Percentiles rank a stretch among this genome's conserved stretches.
phyloP scores from a whole-genome alignment of 2,329 filamentous ascomycete genomes.

The Colletotrichum tofieldiae region DNA sequence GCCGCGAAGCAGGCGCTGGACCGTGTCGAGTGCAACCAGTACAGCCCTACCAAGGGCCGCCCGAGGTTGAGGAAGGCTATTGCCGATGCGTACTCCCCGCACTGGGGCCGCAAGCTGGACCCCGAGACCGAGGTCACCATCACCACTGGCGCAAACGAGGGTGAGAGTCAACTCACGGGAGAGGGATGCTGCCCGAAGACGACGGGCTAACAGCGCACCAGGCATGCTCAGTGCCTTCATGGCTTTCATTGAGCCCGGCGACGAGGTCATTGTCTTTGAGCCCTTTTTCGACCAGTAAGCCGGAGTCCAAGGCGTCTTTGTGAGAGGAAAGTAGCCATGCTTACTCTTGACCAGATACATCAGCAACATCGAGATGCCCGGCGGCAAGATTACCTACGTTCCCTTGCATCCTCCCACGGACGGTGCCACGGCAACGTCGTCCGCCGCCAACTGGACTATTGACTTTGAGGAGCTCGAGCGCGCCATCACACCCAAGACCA shows the following conservation, averaged over 20 bases:
- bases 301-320: not conserved
- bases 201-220: slow-evolving; percentile 46
- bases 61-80: slow-evolving; percentile 94
- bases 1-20: slow-evolving; percentile 93
- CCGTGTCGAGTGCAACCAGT: slow-evolving; percentile 97
- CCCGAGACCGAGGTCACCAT: slow-evolving; percentile 95
- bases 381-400: slow-evolving; percentile 94
- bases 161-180: slow-evolving; percentile 48
- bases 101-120: slow-evolving; percentile 86
- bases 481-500: slow-evolving; percentile 87
- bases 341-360: slow-evolving; percentile 76
- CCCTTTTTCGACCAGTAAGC: slow-evolving; percentile 96
- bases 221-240: slow-evolving; percentile 98
- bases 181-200: not conserved
- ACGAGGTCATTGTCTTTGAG: slow-evolving; percentile 98
- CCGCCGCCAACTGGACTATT: slow-evolving; percentile 89
- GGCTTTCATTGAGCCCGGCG: slow-evolving; percentile 94
- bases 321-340: not conserved
- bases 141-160: slow-evolving; percentile 92
- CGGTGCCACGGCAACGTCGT: slow-evolving; percentile 84
- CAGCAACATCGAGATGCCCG: slow-evolving; percentile 98
- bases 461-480: slow-evolving; percentile 87
- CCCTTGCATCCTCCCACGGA: slow-evolving; percentile 91
- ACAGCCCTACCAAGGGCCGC: slow-evolving; percentile 94
- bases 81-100: slow-evolving; percentile 90